Conservation (phyloP, 1,284 basidiomycete genomes). For the Ganoderma lucidum region DNA sequence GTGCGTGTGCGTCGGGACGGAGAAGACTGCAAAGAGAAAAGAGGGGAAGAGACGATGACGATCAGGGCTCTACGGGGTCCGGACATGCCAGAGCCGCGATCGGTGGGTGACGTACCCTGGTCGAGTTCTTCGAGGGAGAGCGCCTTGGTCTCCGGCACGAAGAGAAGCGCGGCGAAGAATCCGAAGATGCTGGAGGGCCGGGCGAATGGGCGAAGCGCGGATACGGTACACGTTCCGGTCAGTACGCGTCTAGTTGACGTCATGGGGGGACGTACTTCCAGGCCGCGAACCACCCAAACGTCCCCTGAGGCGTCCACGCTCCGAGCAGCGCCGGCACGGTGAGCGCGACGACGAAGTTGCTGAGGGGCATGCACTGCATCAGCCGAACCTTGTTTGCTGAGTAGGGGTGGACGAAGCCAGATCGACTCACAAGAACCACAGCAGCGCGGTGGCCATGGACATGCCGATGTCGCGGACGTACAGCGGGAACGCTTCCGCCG, state of each 20-base stretch:
- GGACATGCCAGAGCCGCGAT: no score
- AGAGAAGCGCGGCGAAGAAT: conserved; percentile 61
- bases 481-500: conserved; percentile 77
- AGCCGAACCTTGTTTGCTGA: neutral
- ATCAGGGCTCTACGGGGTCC: neutral
- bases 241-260: neutral
- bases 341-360: conserved; percentile 68
- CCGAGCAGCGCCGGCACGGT: conserved; percentile 69
- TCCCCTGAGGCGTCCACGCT: conserved; percentile 68
- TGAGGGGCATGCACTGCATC: neutral
- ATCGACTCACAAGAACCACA: conserved; percentile 60
- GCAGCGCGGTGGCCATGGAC: conserved; percentile 67
- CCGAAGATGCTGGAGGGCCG: conserved; percentile 43
- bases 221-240: neutral
- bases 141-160: conserved; percentile 81
- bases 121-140: conserved; percentile 76
- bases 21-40: conserved; percentile 56
- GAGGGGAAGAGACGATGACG: no score
- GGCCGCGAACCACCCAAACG: conserved; percentile 63
- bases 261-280: conserved; percentile 38
- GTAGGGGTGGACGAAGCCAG: no score
- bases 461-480: conserved; percentile 79
- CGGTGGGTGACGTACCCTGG: conserved; percentile 24
- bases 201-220: neutral
- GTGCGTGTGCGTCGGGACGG: conserved; percentile 64